Evolutionary conservation across 495 filamentous ascomycete species (phyloP), one percentile per base, ranked within the genome.

Genomic region (Parachaetomium inaequale): DNA sequence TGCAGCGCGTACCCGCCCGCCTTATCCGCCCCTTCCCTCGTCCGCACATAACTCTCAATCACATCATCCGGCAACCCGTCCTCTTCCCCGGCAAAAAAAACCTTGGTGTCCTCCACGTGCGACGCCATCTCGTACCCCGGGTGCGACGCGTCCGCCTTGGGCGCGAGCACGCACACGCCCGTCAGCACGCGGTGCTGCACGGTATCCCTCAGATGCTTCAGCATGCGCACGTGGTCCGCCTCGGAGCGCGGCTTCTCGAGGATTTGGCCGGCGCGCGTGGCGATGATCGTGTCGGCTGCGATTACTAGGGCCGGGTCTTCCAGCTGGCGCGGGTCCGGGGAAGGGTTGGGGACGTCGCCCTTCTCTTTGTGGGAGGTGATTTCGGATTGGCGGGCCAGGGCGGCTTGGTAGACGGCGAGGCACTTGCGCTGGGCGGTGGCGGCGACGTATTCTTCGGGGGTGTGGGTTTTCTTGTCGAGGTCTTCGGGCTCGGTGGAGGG

Each of bases 1-100:
- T 98, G 94, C 46, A 98, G 79, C 11, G 91, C 95, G 76, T 98
- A 98, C 0, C 94, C 95, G 1, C 94, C 94, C 0, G 94, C 95
- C 81, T 98, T 98, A 75, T 98, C 94, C 26, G 81, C 91, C 1
- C 95, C 94, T 78, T 98, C 95, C 45, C 95, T 80, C 36, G 93
- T 98, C 62, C 79, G 79, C 59, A 98, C 92, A 79, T 98, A 98
- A 28, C 86, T 84, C 72, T 89, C 73, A 32, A 98, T 85, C 6
- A 80, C 79, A 45, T 79, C 76, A 47, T 81, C 79, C 1, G 77
- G 72, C 75, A 96, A 68, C 26, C 96, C 93, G 74, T 97, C 91
- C 60, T 84, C 85, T 29, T 88, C 87, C 47, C 79, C 81, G 53
- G 75, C 77, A 76, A 98, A 98, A 66, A 77, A 78, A 19, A 98